phyloP scores from a whole-genome alignment of 768 basidiomycete species.

The Scleroderma bovista region DNA sequence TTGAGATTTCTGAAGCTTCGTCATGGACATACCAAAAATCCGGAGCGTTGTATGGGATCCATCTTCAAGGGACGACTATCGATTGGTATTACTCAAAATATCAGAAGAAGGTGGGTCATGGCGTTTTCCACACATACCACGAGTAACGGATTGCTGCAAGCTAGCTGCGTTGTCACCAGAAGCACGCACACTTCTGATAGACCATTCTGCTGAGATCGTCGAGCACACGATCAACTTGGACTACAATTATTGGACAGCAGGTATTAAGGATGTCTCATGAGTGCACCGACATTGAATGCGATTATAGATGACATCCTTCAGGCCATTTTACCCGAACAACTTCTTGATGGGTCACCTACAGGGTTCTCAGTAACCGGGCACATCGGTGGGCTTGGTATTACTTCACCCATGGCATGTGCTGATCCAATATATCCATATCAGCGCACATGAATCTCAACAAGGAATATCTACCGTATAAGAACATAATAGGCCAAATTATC shows the following conservation, averaged over 20 bases:
- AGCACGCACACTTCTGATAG: slow-evolving; percentile 48
- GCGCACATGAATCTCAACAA: slow-evolving; percentile 90
- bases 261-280: slow-evolving; percentile 33
- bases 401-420: background rate
- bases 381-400: slow-evolving; percentile 56
- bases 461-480: slow-evolving; percentile 88
- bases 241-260: slow-evolving; percentile 87
- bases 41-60: slow-evolving; percentile 53
- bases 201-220: slow-evolving; percentile 52
- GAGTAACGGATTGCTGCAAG: slow-evolving; percentile 30
- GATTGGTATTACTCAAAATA: slow-evolving; percentile 64
- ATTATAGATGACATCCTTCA: slow-evolving; percentile 75
- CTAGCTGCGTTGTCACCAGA: slow-evolving; percentile 64
- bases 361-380: slow-evolving; percentile 90
- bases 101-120: slow-evolving; percentile 50
- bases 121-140: background rate
- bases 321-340: slow-evolving; percentile 72
- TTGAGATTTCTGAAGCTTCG: slow-evolving; percentile 35
- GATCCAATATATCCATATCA: slow-evolving; percentile 27
- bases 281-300: slow-evolving; percentile 1
- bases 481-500: slow-evolving; percentile 87
- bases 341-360: slow-evolving; percentile 74
- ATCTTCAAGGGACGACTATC: slow-evolving; percentile 40
- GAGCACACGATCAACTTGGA: slow-evolving; percentile 58
- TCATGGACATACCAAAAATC: slow-evolving; percentile 68